phyloP scores from a whole-genome alignment of 768 basidiomycete genomes.

The Leccinum sublutescens region DNA sequence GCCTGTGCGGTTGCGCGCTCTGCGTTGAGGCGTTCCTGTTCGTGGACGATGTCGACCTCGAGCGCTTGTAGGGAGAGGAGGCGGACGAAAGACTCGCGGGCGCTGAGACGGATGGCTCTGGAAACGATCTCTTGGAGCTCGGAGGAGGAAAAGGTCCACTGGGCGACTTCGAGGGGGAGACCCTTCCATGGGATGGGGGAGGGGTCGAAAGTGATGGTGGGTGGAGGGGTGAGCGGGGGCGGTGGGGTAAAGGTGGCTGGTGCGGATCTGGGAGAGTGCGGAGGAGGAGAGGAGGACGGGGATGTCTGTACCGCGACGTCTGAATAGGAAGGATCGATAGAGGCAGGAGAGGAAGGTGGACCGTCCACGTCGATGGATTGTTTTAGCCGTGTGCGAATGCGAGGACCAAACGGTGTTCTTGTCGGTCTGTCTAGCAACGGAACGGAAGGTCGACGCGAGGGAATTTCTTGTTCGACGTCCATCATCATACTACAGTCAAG shows the following conservation, averaged over 20 bases:
- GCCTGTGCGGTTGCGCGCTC: conserved; percentile 57
- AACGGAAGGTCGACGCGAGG: conserved; percentile 10
- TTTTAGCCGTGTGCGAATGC: conserved; percentile 12
- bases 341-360: too few relatives aligned
- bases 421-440: conserved; percentile 23
- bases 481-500: background rate
- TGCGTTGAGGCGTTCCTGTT: conserved; percentile 54
- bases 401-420: conserved; percentile 22
- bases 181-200: conserved; percentile 63
- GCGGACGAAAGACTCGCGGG: conserved; percentile 68
- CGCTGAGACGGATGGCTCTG: conserved; percentile 65
- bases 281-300: too few relatives aligned
- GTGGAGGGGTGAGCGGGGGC: conserved; percentile 14
- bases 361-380: too few relatives aligned
- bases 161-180: conserved; percentile 69
- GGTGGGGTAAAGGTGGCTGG: too few relatives aligned
- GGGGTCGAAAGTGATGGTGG: conserved; percentile 55
- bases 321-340: too few relatives aligned
- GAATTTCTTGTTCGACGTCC: background rate
- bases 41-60: conserved; percentile 56
- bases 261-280: too few relatives aligned
- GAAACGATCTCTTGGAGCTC: conserved; percentile 71
- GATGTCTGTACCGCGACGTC: too few relatives aligned
- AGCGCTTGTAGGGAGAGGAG: conserved; percentile 62
- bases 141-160: conserved; percentile 51